Conservation (phyloP, 257 asterid species). For the Jacaranda copaia region DNA sequence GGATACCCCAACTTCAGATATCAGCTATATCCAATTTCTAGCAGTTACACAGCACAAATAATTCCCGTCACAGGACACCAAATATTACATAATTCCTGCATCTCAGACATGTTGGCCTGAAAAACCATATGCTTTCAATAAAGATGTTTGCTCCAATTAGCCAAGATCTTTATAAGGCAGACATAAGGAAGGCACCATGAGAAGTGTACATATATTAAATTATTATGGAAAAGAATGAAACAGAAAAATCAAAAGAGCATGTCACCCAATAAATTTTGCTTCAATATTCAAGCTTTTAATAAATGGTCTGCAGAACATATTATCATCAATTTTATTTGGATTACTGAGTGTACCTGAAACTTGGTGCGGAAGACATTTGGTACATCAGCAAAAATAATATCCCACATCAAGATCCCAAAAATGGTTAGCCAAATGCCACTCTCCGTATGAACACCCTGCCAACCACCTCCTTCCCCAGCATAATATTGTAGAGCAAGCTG, state of each 20-base stretch:
- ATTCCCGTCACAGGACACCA: not conserved
- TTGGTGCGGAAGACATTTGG: slow-evolving; percentile 86
- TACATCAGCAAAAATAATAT: slow-evolving; percentile 74
- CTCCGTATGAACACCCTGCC: slow-evolving; percentile 94
- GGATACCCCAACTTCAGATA: not conserved
- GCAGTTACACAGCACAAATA: not conserved
- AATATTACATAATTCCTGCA: not conserved
- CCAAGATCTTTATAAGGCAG: no score
- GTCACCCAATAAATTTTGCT: not conserved
- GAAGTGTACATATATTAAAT: no score
- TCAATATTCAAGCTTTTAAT: not conserved
- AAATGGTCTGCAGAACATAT: not conserved
- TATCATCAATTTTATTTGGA: not conserved
- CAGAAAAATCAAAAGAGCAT: not conserved
- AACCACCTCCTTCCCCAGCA: slow-evolving; percentile 90
- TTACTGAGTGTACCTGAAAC: slow-evolving; percentile 69
- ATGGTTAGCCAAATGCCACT: slow-evolving; percentile 96
- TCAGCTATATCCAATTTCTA: not conserved
- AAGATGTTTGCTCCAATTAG: no score
- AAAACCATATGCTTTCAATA: not conserved
- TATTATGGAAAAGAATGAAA: not conserved
- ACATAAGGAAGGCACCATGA: no score
- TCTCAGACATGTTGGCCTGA: not conserved
- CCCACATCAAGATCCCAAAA: slow-evolving; percentile 95
- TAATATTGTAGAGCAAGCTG: slow-evolving; percentile 91